phyloP scores from a whole-genome alignment of 768 basidiomycete genomes.

The Gloeopeniophorella convolvens region DNA sequence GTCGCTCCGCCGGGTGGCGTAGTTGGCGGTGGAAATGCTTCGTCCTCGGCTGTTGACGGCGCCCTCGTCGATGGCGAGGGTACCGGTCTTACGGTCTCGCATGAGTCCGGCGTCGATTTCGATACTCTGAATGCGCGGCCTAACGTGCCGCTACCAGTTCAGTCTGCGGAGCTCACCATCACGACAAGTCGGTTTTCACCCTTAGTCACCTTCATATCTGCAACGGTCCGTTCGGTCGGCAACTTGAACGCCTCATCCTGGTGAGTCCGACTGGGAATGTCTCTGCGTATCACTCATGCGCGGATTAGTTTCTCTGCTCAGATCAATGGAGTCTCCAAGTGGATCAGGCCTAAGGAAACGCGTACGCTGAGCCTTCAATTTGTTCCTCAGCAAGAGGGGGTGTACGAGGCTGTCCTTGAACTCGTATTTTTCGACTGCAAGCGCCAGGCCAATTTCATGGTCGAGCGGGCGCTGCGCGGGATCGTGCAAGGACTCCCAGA shows the following conservation, averaged over 20 bases:
- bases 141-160: neutral
- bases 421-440: conserved; percentile 1
- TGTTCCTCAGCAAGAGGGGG: conserved; percentile 4
- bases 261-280: neutral
- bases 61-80: neutral
- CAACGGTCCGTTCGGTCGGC: neutral
- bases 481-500: neutral
- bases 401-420: conserved; percentile 9
- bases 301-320: conserved; percentile 8
- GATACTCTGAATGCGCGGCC: neutral
- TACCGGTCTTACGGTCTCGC: conserved; percentile 8
- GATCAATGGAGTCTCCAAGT: neutral
- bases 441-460: neutral
- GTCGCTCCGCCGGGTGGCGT: neutral
- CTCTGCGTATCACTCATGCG: neutral
- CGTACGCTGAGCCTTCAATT: conserved; percentile 1
- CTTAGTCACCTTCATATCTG: neutral
- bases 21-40: neutral
- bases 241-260: neutral
- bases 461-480: conserved; percentile 4
- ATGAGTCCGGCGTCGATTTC: conserved; percentile 16
- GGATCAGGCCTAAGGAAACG: neutral
- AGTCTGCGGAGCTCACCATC: neutral
- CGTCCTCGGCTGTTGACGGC: neutral
- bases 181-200: conserved; percentile 2